Evolutionary conservation across 176 grass and related monocot genomes (phyloP).

Genomic region (Luzula sylvatica): DNA sequence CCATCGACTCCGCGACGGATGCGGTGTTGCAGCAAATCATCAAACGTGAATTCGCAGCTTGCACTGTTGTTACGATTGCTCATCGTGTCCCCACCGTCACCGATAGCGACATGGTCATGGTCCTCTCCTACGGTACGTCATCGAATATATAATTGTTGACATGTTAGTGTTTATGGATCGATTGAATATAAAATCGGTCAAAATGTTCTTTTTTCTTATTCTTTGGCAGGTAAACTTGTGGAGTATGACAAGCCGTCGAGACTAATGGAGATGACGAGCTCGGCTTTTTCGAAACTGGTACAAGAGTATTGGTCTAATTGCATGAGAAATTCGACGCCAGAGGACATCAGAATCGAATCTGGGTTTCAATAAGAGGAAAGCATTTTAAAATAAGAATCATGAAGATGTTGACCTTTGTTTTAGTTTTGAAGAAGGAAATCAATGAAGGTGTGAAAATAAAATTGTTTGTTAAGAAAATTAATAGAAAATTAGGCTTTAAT

Average conservation of each 20-base stretch:
- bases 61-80: constrained; percentile 82
- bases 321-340: constrained; percentile 38
- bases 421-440: constrained; percentile 1
- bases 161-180: background rate
- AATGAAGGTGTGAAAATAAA: background rate
- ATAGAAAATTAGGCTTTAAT: no score
- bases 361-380: background rate
- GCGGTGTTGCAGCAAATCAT: constrained; percentile 75
- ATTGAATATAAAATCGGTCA: background rate
- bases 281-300: constrained; percentile 88
- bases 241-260: constrained; percentile 83
- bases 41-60: constrained; percentile 62
- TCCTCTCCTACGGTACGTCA: constrained; percentile 84
- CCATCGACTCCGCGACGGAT: constrained; percentile 84
- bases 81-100: constrained; percentile 88
- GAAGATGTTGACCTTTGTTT: background rate
- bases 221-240: constrained; percentile 47
- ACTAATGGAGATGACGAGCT: constrained; percentile 57
- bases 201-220: no score
- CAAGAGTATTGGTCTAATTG: constrained; percentile 90
- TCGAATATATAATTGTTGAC: background rate
- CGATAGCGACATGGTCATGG: constrained; percentile 86
- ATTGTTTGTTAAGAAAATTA: background rate
- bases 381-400: background rate
- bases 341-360: background rate